Evolutionary conservation across 495 filamentous ascomycete species (phyloP).

Genomic region (Neurospora hispaniola): DNA sequence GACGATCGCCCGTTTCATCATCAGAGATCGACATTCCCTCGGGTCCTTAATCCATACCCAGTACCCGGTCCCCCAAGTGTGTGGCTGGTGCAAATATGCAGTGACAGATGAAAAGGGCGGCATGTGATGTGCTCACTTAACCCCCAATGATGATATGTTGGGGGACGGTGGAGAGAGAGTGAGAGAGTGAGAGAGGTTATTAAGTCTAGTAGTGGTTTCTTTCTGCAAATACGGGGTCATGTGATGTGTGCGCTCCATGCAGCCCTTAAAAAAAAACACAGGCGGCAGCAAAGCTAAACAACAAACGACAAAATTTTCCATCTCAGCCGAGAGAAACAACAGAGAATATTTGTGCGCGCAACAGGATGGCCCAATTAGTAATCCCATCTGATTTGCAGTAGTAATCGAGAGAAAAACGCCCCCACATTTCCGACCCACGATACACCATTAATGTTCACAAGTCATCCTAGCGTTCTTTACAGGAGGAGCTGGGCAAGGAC

Average conservation of each 20-base stretch:
- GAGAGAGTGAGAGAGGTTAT: neutral
- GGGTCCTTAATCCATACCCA: neutral
- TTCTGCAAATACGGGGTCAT: slow-evolving; percentile 1
- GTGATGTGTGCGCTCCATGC: slow-evolving; percentile 1
- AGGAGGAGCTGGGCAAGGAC: slow-evolving; percentile 24
- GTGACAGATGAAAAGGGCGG: neutral
- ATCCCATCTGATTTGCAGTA: neutral
- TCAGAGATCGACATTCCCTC: neutral
- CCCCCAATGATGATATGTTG: neutral
- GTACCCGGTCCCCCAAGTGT: neutral
- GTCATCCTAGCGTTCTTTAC: slow-evolving; percentile 10
- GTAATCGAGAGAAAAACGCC: slow-evolving; percentile 3
- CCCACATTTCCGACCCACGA: neutral
- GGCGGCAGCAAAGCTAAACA: neutral
- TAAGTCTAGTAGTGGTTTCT: slow-evolving; percentile 4
- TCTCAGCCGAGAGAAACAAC: neutral
- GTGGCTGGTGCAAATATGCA: neutral
- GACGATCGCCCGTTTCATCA: neutral
- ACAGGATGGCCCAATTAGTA: neutral
- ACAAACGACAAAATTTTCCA: neutral
- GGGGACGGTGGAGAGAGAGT: neutral
- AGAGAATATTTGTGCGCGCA: neutral
- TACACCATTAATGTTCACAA: slow-evolving; percentile 3
- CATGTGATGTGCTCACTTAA: neutral
- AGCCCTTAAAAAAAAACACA: neutral